Conservation (phyloP, 2,329 filamentous ascomycete genomes). For the Fusarium sp. region DNA sequence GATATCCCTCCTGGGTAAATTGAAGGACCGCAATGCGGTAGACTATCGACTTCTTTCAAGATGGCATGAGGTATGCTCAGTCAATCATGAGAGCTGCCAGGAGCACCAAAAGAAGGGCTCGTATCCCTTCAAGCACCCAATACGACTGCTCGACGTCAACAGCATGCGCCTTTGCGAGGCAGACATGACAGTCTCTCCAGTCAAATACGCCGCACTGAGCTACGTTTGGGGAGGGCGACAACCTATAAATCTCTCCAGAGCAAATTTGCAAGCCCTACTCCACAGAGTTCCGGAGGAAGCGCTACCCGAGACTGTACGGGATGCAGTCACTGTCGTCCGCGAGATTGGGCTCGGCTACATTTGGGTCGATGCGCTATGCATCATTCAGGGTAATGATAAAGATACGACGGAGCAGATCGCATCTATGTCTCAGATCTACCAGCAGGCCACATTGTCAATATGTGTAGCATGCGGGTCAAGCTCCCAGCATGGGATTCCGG, state of each 20-base stretch:
- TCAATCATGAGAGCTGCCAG: neutral
- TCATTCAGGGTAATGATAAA: neutral
- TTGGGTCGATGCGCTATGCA: neutral
- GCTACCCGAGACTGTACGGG: neutral
- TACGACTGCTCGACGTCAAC: neutral
- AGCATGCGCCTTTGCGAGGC: neutral
- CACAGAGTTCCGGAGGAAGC: fast-evolving
- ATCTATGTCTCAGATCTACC: neutral
- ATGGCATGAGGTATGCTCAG: neutral
- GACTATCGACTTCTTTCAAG: neutral
- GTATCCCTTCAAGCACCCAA: neutral
- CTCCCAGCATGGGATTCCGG: neutral
- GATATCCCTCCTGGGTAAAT: neutral
- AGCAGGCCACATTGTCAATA: neutral
- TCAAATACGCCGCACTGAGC: neutral
- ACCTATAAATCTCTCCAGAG: no score
- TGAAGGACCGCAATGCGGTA: neutral
- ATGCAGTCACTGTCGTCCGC: neutral
- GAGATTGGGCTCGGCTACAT: neutral
- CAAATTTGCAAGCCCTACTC: neutral
- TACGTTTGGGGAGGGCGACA: neutral
- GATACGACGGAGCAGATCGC: neutral
- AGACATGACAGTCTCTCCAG: neutral
- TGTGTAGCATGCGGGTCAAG: neutral
- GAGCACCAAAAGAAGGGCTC: neutral